Evolutionary conservation across 1,284 basidiomycete species (phyloP).

Genomic region (Sutorius eximius): DNA sequence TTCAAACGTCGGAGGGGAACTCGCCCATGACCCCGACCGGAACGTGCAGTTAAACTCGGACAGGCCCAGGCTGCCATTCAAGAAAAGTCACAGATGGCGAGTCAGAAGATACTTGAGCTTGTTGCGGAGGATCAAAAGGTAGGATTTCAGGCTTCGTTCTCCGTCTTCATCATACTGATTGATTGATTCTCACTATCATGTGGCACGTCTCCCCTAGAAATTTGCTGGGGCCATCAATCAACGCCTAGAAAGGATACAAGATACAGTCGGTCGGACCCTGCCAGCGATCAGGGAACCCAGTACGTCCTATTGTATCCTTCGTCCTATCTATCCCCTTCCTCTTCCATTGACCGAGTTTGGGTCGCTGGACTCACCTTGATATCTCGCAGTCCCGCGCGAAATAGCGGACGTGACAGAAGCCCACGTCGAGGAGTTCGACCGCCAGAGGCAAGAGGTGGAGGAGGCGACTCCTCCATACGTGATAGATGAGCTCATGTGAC

Average conservation of each 20-base stretch:
- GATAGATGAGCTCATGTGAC: conserved; percentile 18
- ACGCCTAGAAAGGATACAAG: conserved; percentile 13
- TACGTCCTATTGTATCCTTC: neutral
- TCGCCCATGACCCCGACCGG: neutral
- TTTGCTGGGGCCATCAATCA: conserved; percentile 10
- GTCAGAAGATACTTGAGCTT: conserved; percentile 16
- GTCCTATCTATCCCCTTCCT: neutral
- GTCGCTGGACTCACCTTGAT: neutral
- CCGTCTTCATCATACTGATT: neutral
- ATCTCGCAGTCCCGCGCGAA: conserved; percentile 10
- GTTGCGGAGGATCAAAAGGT: conserved; percentile 17
- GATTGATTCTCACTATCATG: too few species aligned
- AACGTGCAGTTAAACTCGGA: conserved; percentile 9
- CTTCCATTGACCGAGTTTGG: neutral
- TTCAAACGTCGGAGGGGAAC: neutral
- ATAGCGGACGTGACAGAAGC: conserved; percentile 15
- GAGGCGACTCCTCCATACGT: conserved; percentile 9
- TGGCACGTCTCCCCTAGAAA: conserved; percentile 1
- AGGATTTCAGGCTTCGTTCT: neutral
- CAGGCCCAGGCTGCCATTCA: conserved; percentile 15
- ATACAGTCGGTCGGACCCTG: conserved; percentile 9
- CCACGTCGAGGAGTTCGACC: conserved; percentile 17
- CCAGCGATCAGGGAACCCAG: conserved; percentile 16
- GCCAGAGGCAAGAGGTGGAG: neutral
- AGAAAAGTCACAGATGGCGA: conserved; percentile 19